Conservation (phyloP, 257 asterid genomes). For the Solanum corneliomulleri region DNA sequence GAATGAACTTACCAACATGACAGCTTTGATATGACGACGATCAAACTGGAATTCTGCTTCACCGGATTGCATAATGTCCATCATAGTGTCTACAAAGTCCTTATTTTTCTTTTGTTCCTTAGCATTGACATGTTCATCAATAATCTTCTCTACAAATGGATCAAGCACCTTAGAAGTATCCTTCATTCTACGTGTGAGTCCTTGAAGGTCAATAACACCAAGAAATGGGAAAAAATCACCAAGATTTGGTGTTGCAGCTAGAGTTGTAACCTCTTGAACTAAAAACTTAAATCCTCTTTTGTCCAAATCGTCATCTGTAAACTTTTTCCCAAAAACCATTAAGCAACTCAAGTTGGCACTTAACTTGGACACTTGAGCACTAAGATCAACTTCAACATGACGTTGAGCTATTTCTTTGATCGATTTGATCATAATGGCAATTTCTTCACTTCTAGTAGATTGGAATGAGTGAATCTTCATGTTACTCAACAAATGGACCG, state of each 20-base stretch:
- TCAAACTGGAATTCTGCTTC: constrained; percentile 25
- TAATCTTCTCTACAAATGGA: constrained; percentile 33
- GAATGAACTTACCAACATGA: constrained; percentile 28
- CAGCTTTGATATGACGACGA: constrained; percentile 36
- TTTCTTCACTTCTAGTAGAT: constrained; percentile 29
- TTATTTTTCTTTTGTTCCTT: constrained; percentile 1
- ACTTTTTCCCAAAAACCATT: constrained; percentile 46
- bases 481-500: constrained; percentile 29
- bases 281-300: constrained; percentile 40
- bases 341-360: constrained; percentile 33
- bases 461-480: constrained; percentile 28
- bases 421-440: constrained; percentile 15
- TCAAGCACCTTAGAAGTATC: constrained; percentile 20
- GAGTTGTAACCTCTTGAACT: constrained; percentile 28
- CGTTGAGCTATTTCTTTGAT: constrained; percentile 7
- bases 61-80: constrained; percentile 29
- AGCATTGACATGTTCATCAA: constrained; percentile 24
- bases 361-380: constrained; percentile 20
- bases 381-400: constrained; percentile 18
- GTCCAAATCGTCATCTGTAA: constrained; percentile 26
- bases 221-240: constrained; percentile 37
- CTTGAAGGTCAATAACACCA: constrained; percentile 33
- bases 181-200: constrained; percentile 26
- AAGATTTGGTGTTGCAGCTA: constrained; percentile 28
- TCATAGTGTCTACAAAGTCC: constrained; percentile 37